Conservation (phyloP, 345 rosid species). For the Microthlaspi erraticum region DNA sequence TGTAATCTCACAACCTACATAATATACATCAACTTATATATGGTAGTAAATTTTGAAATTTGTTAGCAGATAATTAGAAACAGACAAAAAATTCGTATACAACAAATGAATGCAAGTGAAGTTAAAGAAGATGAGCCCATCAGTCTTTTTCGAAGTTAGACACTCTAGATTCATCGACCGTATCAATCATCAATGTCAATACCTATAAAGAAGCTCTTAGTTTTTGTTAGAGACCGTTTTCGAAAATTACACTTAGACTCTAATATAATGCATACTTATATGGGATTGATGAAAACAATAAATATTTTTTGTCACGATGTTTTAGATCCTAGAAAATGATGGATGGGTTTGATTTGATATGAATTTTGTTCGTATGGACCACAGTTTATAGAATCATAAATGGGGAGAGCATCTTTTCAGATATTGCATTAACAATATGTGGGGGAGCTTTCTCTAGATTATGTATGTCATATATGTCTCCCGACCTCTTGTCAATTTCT, state of each 20-base stretch:
- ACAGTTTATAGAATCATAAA: constrained; percentile 2
- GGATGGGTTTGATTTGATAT: constrained; percentile 12
- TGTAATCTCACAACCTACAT: constrained; percentile 9
- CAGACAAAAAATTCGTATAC: background rate
- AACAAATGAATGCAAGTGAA: constrained; percentile 28
- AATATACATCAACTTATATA: constrained; percentile 10
- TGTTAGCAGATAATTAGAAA: background rate
- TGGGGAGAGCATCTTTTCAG: constrained; percentile 41
- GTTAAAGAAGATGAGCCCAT: constrained; percentile 24
- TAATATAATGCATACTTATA: constrained; percentile 10
- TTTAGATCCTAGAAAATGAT: background rate
- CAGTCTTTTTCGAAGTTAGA: constrained; percentile 15
- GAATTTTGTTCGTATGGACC: constrained; percentile 23
- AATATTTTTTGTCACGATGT: background rate
- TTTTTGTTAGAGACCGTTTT: background rate
- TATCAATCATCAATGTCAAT: constrained; percentile 11
- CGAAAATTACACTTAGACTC: background rate
- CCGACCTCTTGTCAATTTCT: constrained; percentile 31
- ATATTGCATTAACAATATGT: constrained; percentile 33
- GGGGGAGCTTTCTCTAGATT: constrained; percentile 31
- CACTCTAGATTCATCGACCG: constrained; percentile 14
- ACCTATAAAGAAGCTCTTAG: background rate
- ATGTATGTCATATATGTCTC: constrained; percentile 29
- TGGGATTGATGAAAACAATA: background rate
- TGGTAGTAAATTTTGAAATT: background rate